Evolutionary conservation across 352 stramenopile species (phyloP), one percentile per base, ranked within the genome.

Genomic region (Aphanomyces invadans): DNA sequence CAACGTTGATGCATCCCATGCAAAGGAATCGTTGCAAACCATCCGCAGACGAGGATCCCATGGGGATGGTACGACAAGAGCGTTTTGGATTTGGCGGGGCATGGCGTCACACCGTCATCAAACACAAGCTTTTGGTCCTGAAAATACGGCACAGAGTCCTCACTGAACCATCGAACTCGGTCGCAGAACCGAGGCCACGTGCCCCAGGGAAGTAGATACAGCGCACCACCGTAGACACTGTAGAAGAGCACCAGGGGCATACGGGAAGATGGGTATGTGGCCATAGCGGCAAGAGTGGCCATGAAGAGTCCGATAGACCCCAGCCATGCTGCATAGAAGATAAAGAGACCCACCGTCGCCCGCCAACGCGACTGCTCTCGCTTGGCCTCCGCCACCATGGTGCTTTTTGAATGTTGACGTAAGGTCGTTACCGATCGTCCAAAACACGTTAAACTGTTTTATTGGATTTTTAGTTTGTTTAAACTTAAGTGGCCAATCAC

Each of bases 1-100:
- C n/a, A n/a, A n/a, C n/a, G 54, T 51, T 36, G 2, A 48, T 2
- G 3, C 25, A 4, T 9, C 25, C 7, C 15, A 23, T 17, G 23
- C 3, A 17, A 9, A 12, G 19, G 21, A 42, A 32, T 12, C n/a
- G 12, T n/a, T 33, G 23, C 39, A 31, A 39, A 67, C 44, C 82
- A 81, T 2, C 81, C 83, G 53, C 73, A 81, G 2, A 76, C 78
- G 21, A 89, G 64, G 28, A 88, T 74, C 31, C 83, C 83, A 44
- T 90, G 83, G 26, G 83, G 81, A 55, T 92, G 81, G 70, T 86
- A 89, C 17, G 73, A 72, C 39, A 67, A 38, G 45, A 67, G 49
- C 31, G 60, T 46, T 21, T 67, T 67, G 0, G 60, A 67, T 36
- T 49, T 49, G 15, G 17, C 60, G 2, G 48, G n/a, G 9, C 23